Evolutionary conservation across 768 basidiomycete species (phyloP), one percentile per base, ranked within the genome.

Genomic region (Collybiopsis luxurians): DNA sequence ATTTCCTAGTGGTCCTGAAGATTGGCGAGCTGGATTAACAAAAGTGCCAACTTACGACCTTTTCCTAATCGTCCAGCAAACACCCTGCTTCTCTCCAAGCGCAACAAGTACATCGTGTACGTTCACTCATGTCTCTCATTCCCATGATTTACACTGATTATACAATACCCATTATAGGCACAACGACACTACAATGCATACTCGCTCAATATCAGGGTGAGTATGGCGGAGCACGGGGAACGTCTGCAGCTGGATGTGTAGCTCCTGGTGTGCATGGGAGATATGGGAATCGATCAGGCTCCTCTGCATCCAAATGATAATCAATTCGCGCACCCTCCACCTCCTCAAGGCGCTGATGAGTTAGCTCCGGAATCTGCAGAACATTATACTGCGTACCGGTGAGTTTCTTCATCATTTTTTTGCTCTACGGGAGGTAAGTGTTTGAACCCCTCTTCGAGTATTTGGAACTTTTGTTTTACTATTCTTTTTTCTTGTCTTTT

Each of bases 1-100:
- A 23, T 34, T 34, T n/a, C 3, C 2, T 46, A 75, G 75, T n/a
- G 95, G 94, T 3, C 95, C 95, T 12, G 94, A 95, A 31, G 90
- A 43, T n/a, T n/a, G n/a, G n/a, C n/a, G n/a, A n/a, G n/a, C n/a
- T n/a, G n/a, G n/a, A n/a, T n/a, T n/a, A n/a, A 95, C 95, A 3
- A 92, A 92, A 70, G 86, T 85, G 5, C 73, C 95, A 26, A 92
- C 93, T 1, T 90, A 95, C 61, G 95, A 98, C 66, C 81, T 98
- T 1, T 80, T 96, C 10, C 80, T 87, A 39, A 94, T 97, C n/a
- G 92, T 98, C 9, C 94, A 66, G 85, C 81, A 26, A 96, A 98
- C 87, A 93, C 53, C 79, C 82, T 58, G 63, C 74, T 2, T 67
- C 80, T 12, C 69, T 89, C 4, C 77, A 79, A 51, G 89, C 90